Evolutionary conservation across 148 eudicot species (phyloP), one percentile per base, ranked within the genome.

Genomic region (Camellia japonica): DNA sequence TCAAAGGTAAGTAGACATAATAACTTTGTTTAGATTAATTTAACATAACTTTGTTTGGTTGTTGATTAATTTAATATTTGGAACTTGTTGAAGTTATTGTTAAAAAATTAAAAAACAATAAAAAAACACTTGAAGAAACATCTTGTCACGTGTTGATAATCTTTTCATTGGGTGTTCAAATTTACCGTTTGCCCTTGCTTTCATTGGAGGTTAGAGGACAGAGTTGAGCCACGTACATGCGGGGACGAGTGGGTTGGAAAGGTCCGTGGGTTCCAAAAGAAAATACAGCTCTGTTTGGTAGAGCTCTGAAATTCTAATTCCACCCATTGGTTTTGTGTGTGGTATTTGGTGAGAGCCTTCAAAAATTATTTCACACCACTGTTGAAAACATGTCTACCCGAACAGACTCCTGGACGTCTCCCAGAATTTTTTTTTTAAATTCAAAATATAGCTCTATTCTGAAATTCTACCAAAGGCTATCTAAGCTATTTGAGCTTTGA

Each of bases 161-260:
- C 38, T 19, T 67, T 23, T 74, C 4, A 55, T 47, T 54, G 42
- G 63, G 2, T 30, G 42, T 16, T 73, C 18, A 19, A 42, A 38
- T 78, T 78, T 67, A 52, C 80, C 41, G 52, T 67, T 68, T 77
- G 77, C 59, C 71, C 18, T 6, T 77, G 84, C n/a, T 82, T 71
- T 64, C 72, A 12, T 44, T 43, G 30, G 78, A 19, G 65, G 46
- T 75, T 16, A 49, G 86, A 86, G 93, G 93, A 60, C 67, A 15
- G 11, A 52, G 81, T 78, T 78, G 76, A 78, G 89, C 93, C 93
- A 90, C 93, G 93, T 90, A 80, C 16, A 68, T 81, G 84, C 60
- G 49, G 68, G 68, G 79, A 69, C 46, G 46, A 61, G 84, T 82
- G 82, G 84, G 55, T 52, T 71, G 78, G 30, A 76, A 76, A 80